Conservation (phyloP, 2,329 filamentous ascomycete species). For the Daldinia sp. region DNA sequence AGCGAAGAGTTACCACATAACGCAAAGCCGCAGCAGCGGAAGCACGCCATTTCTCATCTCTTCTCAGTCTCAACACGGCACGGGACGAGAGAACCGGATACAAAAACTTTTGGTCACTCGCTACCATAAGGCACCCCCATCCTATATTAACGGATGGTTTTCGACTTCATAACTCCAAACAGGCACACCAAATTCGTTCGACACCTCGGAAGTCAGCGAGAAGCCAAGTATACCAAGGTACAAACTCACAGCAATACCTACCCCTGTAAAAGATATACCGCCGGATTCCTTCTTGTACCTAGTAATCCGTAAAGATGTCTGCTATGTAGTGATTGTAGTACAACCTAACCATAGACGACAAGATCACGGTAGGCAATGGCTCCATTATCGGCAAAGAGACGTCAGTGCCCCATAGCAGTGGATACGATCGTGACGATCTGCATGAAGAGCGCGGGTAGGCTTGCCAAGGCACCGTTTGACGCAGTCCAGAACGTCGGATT, state of each 20-base stretch:
- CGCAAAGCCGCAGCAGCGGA: constrained; percentile 9
- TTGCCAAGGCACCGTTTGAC: constrained; percentile 16
- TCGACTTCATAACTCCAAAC: background rate
- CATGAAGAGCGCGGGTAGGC: constrained; percentile 23
- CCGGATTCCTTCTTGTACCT: background rate
- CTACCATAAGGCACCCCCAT: background rate
- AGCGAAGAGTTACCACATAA: constrained; percentile 19
- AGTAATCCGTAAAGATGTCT: background rate
- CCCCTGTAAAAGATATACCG: background rate
- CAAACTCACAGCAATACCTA: background rate
- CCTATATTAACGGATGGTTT: background rate
- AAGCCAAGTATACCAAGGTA: background rate
- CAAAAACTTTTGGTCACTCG: background rate
- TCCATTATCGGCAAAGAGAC: constrained; percentile 31
- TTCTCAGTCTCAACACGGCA: background rate
- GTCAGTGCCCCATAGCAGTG: constrained; percentile 29
- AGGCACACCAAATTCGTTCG: background rate
- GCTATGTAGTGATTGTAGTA: constrained; percentile 1
- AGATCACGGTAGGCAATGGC: constrained; percentile 12
- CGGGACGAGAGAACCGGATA: background rate
- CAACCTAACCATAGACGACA: background rate
- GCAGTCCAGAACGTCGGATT: constrained; percentile 27
- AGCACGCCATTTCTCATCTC: background rate
- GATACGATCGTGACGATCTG: constrained; percentile 30
- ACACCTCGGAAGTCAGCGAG: background rate